Evolutionary conservation across 2,329 filamentous ascomycete genomes (phyloP).

Genomic region (Fusarium foetens): DNA sequence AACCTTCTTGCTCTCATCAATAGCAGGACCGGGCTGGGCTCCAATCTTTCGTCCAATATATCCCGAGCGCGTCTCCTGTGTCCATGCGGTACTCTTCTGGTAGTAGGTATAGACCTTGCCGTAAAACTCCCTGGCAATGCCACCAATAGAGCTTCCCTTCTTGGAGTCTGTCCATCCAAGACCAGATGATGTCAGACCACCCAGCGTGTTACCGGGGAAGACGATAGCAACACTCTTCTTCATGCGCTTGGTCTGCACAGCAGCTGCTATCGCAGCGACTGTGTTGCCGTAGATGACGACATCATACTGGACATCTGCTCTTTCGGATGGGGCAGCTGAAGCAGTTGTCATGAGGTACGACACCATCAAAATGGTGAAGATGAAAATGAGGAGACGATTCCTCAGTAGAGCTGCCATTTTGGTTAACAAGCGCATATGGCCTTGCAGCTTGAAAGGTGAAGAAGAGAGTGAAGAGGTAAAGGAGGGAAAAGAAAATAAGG

Average conservation of each 20-base stretch:
- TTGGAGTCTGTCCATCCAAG: constrained; percentile 38
- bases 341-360: constrained; percentile 27
- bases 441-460: neutral
- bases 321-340: constrained; percentile 20
- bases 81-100: constrained; percentile 19
- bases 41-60: constrained; percentile 28
- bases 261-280: constrained; percentile 35
- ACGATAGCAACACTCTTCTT: constrained; percentile 36
- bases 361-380: constrained; percentile 32
- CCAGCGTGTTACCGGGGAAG: constrained; percentile 29
- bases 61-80: constrained; percentile 21
- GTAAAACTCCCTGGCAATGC: constrained; percentile 37
- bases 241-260: constrained; percentile 32
- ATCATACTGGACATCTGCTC: constrained; percentile 23
- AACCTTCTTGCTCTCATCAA: constrained; percentile 27
- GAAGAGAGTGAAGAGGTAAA: neutral
- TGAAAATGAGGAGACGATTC: constrained; percentile 13
- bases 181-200: constrained; percentile 34
- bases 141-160: constrained; percentile 33
- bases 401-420: constrained; percentile 20
- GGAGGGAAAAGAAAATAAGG: neutral
- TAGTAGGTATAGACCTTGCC: constrained; percentile 26
- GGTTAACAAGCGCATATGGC: constrained; percentile 7
- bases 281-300: constrained; percentile 41
- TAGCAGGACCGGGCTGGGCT: constrained; percentile 35